phyloP scores from a whole-genome alignment of 805 yeast species.

The Metschnikowia koreensis region DNA sequence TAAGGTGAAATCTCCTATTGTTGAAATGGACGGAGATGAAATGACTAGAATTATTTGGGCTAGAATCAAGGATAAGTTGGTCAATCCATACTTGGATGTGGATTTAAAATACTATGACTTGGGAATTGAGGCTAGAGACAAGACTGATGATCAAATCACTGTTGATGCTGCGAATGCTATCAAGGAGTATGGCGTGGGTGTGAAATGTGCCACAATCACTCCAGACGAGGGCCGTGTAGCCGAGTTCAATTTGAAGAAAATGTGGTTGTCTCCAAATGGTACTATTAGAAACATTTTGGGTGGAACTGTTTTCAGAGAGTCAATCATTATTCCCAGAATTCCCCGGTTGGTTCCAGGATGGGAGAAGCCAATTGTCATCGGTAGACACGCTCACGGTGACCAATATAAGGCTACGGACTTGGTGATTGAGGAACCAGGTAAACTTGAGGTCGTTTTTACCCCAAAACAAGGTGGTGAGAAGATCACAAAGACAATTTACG shows the following conservation, averaged over 20 bases:
- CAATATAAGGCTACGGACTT: slow-evolving; percentile 93
- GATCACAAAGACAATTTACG: slow-evolving; percentile 58
- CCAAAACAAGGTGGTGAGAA: slow-evolving; percentile 63
- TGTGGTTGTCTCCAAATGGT: slow-evolving; percentile 98
- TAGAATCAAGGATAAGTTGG: slow-evolving; percentile 78
- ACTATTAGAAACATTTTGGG: slow-evolving; percentile 94
- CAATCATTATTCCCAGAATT: slow-evolving; percentile 83
- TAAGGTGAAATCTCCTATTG: slow-evolving; percentile 82
- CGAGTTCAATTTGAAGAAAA: slow-evolving; percentile 86
- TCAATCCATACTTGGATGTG: slow-evolving; percentile 80
- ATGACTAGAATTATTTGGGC: slow-evolving; percentile 97
- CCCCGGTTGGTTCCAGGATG: slow-evolving; percentile 89
- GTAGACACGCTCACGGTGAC: slow-evolving; percentile 97
- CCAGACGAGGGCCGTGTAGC: slow-evolving; percentile 95
- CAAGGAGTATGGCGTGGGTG: slow-evolving; percentile 84
- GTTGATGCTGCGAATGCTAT: slow-evolving; percentile 88
- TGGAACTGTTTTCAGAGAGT: slow-evolving; percentile 96
- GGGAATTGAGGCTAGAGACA: slow-evolving; percentile 81
- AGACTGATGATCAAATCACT: slow-evolving; percentile 86
- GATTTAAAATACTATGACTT: slow-evolving; percentile 91
- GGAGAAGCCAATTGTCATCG: slow-evolving; percentile 94
- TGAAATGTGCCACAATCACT: slow-evolving; percentile 98
- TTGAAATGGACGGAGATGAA: slow-evolving; percentile 98
- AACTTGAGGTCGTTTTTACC: slow-evolving; percentile 70
- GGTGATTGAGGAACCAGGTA: slow-evolving; percentile 77